Conservation (phyloP, 2,329 filamentous ascomycete genomes). For the Epichloe typhina region DNA sequence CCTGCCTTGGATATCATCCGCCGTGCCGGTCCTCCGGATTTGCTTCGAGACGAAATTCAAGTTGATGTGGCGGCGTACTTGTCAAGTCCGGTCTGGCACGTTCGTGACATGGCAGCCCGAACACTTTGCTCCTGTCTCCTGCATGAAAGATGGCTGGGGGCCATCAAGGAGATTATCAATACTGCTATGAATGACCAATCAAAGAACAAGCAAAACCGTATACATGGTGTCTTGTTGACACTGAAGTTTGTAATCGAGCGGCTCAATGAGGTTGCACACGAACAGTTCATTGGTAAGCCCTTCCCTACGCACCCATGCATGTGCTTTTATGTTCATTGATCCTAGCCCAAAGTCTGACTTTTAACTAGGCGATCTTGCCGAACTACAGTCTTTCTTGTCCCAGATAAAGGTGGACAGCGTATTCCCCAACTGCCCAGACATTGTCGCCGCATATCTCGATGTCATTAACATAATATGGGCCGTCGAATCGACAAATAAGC, state of each 20-base stretch:
- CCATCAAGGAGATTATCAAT: constrained; percentile 24
- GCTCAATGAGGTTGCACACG: constrained; percentile 31
- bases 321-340: not conserved
- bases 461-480: constrained; percentile 29
- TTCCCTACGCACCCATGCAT: not conserved
- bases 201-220: constrained; percentile 31
- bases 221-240: constrained; percentile 46
- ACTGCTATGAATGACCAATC: constrained; percentile 14
- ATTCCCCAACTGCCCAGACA: constrained; percentile 23
- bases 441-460: constrained; percentile 33
- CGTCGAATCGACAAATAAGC: constrained; percentile 13
- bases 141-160: constrained; percentile 33
- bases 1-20: constrained; percentile 72
- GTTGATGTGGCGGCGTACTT: constrained; percentile 48
- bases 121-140: constrained; percentile 54
- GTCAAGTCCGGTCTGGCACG: constrained; percentile 61
- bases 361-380: constrained; percentile 17
- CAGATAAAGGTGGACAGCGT: constrained; percentile 13
- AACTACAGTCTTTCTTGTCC: constrained; percentile 18
- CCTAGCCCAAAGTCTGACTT: not conserved
- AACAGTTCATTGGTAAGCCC: constrained; percentile 28
- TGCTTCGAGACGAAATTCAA: constrained; percentile 41
- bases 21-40: constrained; percentile 52
- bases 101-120: constrained; percentile 67
- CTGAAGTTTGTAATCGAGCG: constrained; percentile 44